Conservation (phyloP, 805 yeast genomes). For the Candida adriatica region DNA sequence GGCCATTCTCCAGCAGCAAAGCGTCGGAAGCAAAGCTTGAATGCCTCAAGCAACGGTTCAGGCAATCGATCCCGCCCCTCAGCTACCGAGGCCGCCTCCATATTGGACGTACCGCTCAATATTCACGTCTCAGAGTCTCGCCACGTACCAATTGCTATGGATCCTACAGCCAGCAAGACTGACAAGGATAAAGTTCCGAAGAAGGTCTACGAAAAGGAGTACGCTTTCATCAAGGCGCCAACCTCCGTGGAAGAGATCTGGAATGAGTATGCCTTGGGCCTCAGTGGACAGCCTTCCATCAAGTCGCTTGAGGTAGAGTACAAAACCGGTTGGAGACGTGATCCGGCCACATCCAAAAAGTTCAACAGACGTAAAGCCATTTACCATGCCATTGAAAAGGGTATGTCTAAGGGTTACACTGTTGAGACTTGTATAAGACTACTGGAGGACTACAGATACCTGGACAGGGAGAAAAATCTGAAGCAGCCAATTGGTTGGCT, state of each 20-base stretch:
- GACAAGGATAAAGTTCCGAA: conserved; percentile 20
- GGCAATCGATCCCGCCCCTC: neutral
- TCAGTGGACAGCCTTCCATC: conserved; percentile 46
- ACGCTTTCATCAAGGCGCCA: conserved; percentile 35
- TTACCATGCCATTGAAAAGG: conserved; percentile 48
- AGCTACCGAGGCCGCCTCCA: conserved; percentile 13
- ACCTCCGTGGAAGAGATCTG: conserved; percentile 46
- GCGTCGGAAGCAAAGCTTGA: conserved; percentile 12
- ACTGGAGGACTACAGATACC: conserved; percentile 37
- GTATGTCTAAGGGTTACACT: conserved; percentile 36
- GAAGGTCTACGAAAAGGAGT: conserved; percentile 26
- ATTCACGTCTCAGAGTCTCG: conserved; percentile 6
- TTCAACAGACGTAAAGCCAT: conserved; percentile 46
- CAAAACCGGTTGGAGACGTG: conserved; percentile 51
- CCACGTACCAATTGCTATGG: conserved; percentile 12
- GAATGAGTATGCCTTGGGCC: conserved; percentile 49
- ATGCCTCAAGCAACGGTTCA: neutral
- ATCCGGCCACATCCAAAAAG: conserved; percentile 45
- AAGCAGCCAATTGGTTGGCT: conserved; percentile 42
- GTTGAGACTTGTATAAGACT: conserved; percentile 38
- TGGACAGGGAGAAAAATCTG: conserved; percentile 32
- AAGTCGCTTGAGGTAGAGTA: conserved; percentile 41
- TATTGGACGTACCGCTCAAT: conserved; percentile 16
- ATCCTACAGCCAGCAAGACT: conserved; percentile 2
- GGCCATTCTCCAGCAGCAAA: conserved; percentile 5